Evolutionary conservation across 2,329 filamentous ascomycete species (phyloP).

Genomic region (Elsinoe arachidis): DNA sequence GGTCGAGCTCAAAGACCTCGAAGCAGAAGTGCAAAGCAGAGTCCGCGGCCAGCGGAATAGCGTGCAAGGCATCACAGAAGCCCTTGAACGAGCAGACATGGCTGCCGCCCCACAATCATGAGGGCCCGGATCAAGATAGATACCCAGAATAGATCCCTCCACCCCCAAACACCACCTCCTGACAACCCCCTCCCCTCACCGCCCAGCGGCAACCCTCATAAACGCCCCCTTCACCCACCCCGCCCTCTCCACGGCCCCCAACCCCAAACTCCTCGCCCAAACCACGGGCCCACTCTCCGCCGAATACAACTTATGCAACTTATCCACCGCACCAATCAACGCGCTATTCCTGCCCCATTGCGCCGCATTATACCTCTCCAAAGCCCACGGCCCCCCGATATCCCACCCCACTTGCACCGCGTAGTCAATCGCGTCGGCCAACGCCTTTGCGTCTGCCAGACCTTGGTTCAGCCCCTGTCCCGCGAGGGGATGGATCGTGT

Average conservation of each 20-base stretch:
- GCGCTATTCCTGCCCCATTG: slow-evolving; percentile 73
- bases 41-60: slow-evolving; percentile 31
- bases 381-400: slow-evolving; percentile 65
- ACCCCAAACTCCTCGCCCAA: slow-evolving; percentile 65
- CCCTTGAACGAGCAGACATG: slow-evolving; percentile 6
- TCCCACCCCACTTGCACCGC: slow-evolving; percentile 80
- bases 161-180: not conserved
- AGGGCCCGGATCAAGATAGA: not conserved
- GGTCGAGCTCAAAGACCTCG: slow-evolving; percentile 56
- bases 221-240: slow-evolving; percentile 72
- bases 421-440: slow-evolving; percentile 65
- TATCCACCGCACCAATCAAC: slow-evolving; percentile 73
- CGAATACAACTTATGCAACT: slow-evolving; percentile 88
- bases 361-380: slow-evolving; percentile 74
- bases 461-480: slow-evolving; percentile 94
- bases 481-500: slow-evolving; percentile 88
- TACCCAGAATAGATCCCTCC: not conserved
- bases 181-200: not conserved
- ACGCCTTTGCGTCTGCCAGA: slow-evolving; percentile 74
- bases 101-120: slow-evolving; percentile 1
- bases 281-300: slow-evolving; percentile 71
- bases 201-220: slow-evolving; percentile 58
- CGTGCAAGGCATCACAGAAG: slow-evolving; percentile 11
- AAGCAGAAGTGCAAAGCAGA: slow-evolving; percentile 52
- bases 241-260: slow-evolving; percentile 67